Percentiles rank a stretch among this genome's conserved stretches.
Conservation (phyloP, 352 stramenopile genomes). For the Hyaloperonospora arabidopsidis region DNA sequence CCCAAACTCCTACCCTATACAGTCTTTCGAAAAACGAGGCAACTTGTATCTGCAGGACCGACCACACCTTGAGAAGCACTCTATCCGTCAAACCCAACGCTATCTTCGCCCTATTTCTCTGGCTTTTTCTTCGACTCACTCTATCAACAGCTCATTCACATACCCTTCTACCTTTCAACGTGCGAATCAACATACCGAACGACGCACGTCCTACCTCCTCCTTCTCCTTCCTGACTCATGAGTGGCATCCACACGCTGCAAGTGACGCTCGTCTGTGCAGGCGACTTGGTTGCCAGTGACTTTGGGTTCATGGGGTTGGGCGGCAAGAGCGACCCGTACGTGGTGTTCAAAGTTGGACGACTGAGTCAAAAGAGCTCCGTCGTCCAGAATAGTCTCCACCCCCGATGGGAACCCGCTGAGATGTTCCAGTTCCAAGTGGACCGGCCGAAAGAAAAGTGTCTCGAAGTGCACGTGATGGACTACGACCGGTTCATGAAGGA, state of each 20-base stretch:
- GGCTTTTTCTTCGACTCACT: no score
- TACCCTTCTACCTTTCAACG: no score
- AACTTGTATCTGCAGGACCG: no score
- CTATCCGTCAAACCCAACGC: no score
- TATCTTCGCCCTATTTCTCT: no score
- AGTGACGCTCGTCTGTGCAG: slow-evolving; percentile 44
- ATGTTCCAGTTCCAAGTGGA: slow-evolving; percentile 60
- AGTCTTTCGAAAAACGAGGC: no score
- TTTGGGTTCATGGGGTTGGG: slow-evolving; percentile 63
- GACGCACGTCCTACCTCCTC: no score
- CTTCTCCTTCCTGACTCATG: slow-evolving; percentile 6
- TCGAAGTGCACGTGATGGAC: slow-evolving; percentile 57
- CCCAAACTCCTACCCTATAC: no score
- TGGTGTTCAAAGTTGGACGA: slow-evolving; percentile 49
- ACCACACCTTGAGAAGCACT: no score
- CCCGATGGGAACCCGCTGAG: slow-evolving; percentile 48
- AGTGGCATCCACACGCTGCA: slow-evolving; percentile 48
- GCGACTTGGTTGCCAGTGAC: slow-evolving; percentile 47
- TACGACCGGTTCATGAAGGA: slow-evolving; percentile 54
- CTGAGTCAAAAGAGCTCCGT: slow-evolving; percentile 47
- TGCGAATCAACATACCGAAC: no score
- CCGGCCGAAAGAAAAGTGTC: slow-evolving; percentile 45
- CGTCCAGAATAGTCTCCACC: slow-evolving; percentile 39
- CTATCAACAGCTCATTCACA: no score
- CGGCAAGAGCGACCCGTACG: slow-evolving; percentile 72